phyloP scores from a whole-genome alignment of 2,329 filamentous ascomycete genomes.

The Nemania abortiva region DNA sequence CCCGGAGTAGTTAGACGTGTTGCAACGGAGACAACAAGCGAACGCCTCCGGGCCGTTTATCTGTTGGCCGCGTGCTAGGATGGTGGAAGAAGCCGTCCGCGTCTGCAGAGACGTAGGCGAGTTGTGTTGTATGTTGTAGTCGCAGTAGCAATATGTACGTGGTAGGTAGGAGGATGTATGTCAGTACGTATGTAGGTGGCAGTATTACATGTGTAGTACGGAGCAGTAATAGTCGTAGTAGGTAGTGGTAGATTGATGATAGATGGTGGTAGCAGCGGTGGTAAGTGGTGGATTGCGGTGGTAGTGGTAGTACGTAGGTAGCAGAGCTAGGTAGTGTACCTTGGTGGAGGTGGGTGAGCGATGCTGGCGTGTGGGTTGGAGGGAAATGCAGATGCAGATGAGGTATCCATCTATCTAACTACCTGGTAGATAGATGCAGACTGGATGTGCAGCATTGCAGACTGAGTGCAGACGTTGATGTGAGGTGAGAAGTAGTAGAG shows the following conservation, averaged over 20 bases:
- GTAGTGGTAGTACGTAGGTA: no score
- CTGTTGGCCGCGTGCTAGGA: slow-evolving; percentile 1
- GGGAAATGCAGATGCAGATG: slow-evolving; percentile 29
- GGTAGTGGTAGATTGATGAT: slow-evolving; percentile 8
- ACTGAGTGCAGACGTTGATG: slow-evolving; percentile 7
- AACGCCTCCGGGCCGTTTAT: slow-evolving; percentile 9
- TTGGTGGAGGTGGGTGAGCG: background rate
- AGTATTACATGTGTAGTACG: slow-evolving; percentile 3
- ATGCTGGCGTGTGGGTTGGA: slow-evolving; percentile 26
- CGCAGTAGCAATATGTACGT: slow-evolving; percentile 2
- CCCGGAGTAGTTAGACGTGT: background rate
- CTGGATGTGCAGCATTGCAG: background rate
- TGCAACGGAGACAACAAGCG: slow-evolving; percentile 20
- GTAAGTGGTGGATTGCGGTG: background rate
- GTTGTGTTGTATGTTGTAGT: background rate
- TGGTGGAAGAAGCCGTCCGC: background rate
- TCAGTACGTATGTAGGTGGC: background rate
- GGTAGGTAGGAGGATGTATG: background rate
- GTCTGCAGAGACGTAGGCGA: no score
- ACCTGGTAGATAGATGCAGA: no score
- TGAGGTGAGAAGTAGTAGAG: no score
- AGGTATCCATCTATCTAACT: no score
- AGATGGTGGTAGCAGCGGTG: slow-evolving; percentile 2
- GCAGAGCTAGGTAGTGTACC: no score
- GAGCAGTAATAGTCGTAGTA: background rate